These are phyloP conservation scores for Ballota nigra DNA, from an alignment of 257 asterid genomes.

Conservation along the genomic window DNA sequence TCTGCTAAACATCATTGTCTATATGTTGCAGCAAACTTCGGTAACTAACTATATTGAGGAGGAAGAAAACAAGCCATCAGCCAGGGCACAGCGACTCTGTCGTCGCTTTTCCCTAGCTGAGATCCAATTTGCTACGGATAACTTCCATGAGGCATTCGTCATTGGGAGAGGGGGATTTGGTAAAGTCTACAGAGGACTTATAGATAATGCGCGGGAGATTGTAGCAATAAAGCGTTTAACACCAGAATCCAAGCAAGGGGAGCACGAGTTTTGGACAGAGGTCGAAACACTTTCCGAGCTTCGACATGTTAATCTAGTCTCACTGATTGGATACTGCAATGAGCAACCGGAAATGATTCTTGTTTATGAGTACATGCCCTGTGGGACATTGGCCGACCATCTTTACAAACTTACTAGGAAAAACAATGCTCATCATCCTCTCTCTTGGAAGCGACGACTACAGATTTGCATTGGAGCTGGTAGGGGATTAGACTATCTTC, in stretches of 20 bases:
- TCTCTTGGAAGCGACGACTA: slow-evolving; percentile 59
- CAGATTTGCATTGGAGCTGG: slow-evolving; percentile 63
- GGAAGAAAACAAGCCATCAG: slow-evolving; percentile 27
- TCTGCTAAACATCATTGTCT: slow-evolving; percentile 38
- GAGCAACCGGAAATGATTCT: slow-evolving; percentile 52
- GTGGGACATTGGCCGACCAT: slow-evolving; percentile 64
- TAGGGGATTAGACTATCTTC: slow-evolving; percentile 60
- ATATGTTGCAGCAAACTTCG: slow-evolving; percentile 30
- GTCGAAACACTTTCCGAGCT: slow-evolving; percentile 52
- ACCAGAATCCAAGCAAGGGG: slow-evolving; percentile 57
- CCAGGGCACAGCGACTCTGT: slow-evolving; percentile 29
- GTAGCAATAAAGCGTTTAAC: slow-evolving; percentile 60
- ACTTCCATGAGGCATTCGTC: slow-evolving; percentile 36
- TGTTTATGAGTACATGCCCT: slow-evolving; percentile 54
- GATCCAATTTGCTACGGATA: slow-evolving; percentile 39
- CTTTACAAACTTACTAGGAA: slow-evolving; percentile 41
- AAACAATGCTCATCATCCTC: slow-evolving; percentile 20
- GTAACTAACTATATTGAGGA: slow-evolving; percentile 26
- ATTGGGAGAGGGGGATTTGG: slow-evolving; percentile 72
- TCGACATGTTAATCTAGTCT: slow-evolving; percentile 58
- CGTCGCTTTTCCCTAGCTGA: slow-evolving; percentile 52
- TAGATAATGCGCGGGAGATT: slow-evolving; percentile 34
- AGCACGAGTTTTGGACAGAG: slow-evolving; percentile 57
- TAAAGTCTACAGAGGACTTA: slow-evolving; percentile 33
- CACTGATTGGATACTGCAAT: slow-evolving; percentile 60